Base-by-base conservation (phyloP, 2,329 filamentous ascomycete genomes). In the Microdochium paspali region DNA sequence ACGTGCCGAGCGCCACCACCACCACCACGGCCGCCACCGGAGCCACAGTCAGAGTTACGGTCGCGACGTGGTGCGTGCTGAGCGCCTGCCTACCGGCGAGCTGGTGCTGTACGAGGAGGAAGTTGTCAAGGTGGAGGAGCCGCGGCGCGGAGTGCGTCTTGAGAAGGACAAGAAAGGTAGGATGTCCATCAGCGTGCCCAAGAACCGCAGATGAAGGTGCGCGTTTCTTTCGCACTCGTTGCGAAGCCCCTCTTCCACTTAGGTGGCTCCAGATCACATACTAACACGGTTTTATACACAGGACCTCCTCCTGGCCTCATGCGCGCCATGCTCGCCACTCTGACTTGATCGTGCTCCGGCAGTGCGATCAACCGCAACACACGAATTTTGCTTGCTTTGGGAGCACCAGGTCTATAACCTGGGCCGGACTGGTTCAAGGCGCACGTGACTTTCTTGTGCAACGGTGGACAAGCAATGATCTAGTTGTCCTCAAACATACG, bases 141-240 rank as follows among this genome's bases (percentile, higher is more conserved):
- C 71, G 44, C 68, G 68, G 59, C 76, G 70, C 62, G 78, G 78
- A 47, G 72, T 86, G 53, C 75, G 85, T 57, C 81, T 95, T 58
- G 86, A 89, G 70, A 89, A 86, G 74, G 89, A 96, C 71, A 85
- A 85, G 75, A 93, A 87, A 90, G 90, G 90, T 94, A 93, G 84
- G 86, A 83, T 93, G 81, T 80, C 83, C 74, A 82, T 90, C 71
- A 87, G 85, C 72, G 79, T 87, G 67, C 86, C 85, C 61, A 81
- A 82, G 71, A 77, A 81, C 67, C 79, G 72, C 76, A 68, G 49
- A 49, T 59, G 61, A 74, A 74, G 71, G 72, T 75, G 69, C 64
- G 73, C 55, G 54, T 53, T 54, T 51, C 51, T 52, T 50, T 48
- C 48, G 24, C 44, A 44, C 40, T 49, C 44, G 44, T 48, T 50